phyloP scores from a whole-genome alignment of 805 yeast species.

The Komagataella ulmi region DNA sequence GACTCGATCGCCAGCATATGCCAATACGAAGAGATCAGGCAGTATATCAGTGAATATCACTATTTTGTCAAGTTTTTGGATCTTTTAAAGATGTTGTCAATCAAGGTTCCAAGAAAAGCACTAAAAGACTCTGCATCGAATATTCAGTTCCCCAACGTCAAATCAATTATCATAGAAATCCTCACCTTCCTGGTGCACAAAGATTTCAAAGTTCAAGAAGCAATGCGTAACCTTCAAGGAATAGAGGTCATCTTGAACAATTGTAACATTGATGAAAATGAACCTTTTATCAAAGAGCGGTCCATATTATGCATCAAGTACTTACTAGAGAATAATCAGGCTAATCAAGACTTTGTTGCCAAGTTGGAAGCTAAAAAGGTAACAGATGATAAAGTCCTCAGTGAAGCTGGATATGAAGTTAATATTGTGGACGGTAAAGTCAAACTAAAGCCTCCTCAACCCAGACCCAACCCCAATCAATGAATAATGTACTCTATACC shows the following conservation, averaged over 20 bases:
- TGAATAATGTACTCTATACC: neutral
- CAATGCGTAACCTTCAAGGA: slow-evolving; percentile 51
- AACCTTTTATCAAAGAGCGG: slow-evolving; percentile 80
- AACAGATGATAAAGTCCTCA: slow-evolving; percentile 29
- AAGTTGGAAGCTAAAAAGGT: slow-evolving; percentile 62
- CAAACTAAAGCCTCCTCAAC: slow-evolving; percentile 15
- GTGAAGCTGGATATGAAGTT: slow-evolving; percentile 67
- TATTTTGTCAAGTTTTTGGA: slow-evolving; percentile 20
- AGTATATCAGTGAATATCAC: slow-evolving; percentile 26
- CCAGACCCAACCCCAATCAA: neutral
- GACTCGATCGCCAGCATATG: slow-evolving; percentile 30
- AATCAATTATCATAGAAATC: slow-evolving; percentile 53
- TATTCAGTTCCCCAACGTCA: slow-evolving; percentile 43
- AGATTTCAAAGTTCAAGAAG: slow-evolving; percentile 49
- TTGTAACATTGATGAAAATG: slow-evolving; percentile 77
- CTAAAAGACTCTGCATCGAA: slow-evolving; percentile 14
- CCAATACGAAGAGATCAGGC: slow-evolving; percentile 24
- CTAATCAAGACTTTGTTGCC: slow-evolving; percentile 69
- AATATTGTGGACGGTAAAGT: slow-evolving; percentile 64
- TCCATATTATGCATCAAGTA: slow-evolving; percentile 69
- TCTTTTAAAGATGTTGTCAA: slow-evolving; percentile 26
- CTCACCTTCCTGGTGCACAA: slow-evolving; percentile 43
- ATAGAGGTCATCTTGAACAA: slow-evolving; percentile 61
- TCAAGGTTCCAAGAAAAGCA: slow-evolving; percentile 21
- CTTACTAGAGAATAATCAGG: slow-evolving; percentile 45